These are phyloP conservation scores for Aureobasidium uvarum DNA, from an alignment of 2,329 filamentous ascomycete genomes.

Conservation along the genomic window DNA sequence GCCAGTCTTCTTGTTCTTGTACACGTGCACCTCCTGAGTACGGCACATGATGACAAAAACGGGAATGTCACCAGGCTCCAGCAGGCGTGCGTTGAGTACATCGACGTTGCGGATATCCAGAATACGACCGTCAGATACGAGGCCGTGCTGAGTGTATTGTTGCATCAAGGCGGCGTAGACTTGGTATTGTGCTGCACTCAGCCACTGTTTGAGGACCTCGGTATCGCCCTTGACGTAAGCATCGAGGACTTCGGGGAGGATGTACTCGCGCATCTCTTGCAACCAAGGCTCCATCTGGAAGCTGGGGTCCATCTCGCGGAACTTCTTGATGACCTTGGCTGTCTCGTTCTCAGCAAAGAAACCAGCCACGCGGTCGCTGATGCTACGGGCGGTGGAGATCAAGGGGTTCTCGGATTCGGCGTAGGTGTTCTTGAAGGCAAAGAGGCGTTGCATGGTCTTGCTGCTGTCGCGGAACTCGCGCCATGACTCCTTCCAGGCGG, in stretches of 20 bases:
- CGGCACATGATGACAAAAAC: conserved; percentile 97
- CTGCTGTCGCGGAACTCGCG: conserved; percentile 88
- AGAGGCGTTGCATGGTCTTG: conserved; percentile 83
- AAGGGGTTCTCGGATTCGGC: conserved; percentile 97
- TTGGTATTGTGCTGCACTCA: conserved; percentile 92
- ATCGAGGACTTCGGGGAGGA: conserved; percentile 93
- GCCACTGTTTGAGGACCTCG: conserved; percentile 88
- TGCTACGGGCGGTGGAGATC: conserved; percentile 86
- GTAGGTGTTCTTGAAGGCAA: conserved; percentile 81
- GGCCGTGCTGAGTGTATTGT: conserved; percentile 88
- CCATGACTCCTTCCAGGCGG: conserved; percentile 99
- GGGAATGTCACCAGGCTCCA: conserved; percentile 83
- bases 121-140: conserved; percentile 93
- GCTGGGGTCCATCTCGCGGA: conserved; percentile 88
- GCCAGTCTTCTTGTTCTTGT: conserved; percentile 84
- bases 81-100: conserved; percentile 73
- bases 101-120: conserved; percentile 95
- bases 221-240: conserved; percentile 96
- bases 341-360: conserved; percentile 99
- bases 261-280: conserved; percentile 94
- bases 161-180: conserved; percentile 97
- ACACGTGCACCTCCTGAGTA: conserved; percentile 97
- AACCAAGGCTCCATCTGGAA: conserved; percentile 97
- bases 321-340: conserved; percentile 95
- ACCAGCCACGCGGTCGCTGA: conserved; percentile 86